These are phyloP conservation scores for Ilyonectria robusta DNA, from an alignment of 2,329 filamentous ascomycete species.

Conservation along the genomic window DNA sequence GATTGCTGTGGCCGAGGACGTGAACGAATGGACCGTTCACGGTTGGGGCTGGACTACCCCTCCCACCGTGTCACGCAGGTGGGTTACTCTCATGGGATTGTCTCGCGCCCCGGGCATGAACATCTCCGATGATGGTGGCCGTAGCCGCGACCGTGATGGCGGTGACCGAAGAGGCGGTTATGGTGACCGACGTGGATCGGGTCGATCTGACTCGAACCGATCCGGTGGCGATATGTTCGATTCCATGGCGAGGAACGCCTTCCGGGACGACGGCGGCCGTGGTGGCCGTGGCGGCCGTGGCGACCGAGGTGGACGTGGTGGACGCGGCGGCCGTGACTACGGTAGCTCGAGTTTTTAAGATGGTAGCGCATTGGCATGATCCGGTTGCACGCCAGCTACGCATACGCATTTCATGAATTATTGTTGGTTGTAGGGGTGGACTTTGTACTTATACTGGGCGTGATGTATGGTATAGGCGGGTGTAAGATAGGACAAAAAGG, in stretches of 20 bases:
- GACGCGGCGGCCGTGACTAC: constrained; percentile 36
- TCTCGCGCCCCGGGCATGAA: constrained; percentile 51
- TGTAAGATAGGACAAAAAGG: constrained; percentile 41
- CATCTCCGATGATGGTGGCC: constrained; percentile 39
- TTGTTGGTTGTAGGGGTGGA: constrained; percentile 26
- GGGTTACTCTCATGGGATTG: constrained; percentile 52
- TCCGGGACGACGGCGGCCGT: constrained; percentile 43
- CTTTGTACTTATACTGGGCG: constrained; percentile 47
- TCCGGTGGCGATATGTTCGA: constrained; percentile 46
- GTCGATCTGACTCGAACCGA: not conserved
- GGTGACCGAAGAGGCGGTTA: constrained; percentile 21
- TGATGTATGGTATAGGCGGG: constrained; percentile 42
- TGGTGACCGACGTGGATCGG: constrained; percentile 22
- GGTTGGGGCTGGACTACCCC: constrained; percentile 67
- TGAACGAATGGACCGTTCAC: constrained; percentile 67
- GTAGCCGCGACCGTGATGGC: constrained; percentile 25
- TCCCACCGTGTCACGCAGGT: constrained; percentile 55
- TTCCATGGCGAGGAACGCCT: constrained; percentile 45
- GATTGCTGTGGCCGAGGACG: constrained; percentile 58
- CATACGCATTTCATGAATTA: constrained; percentile 25
- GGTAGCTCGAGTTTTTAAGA: constrained; percentile 28
- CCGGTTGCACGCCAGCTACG: not conserved
- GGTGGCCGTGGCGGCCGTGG: constrained; percentile 30
- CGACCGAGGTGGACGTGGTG: constrained; percentile 30
- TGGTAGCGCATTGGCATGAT: not conserved